These are phyloP conservation scores for Candida ascalaphidarum DNA, from an alignment of 805 yeast genomes.

Conservation along the genomic window DNA sequence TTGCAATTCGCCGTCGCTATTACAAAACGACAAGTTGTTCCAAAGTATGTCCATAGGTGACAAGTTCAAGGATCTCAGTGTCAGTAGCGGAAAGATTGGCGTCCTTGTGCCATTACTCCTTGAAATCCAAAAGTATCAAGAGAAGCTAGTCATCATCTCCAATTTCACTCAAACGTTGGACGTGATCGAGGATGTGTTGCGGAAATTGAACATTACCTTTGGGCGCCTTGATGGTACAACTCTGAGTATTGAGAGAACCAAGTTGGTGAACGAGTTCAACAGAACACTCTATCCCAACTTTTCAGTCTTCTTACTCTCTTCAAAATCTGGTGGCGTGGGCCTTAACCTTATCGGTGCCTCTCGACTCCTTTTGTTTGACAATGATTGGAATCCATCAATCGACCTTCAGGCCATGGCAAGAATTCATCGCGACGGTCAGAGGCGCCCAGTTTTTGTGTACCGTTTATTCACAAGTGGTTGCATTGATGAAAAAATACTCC, in stretches of 20 bases:
- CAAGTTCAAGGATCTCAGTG: no score
- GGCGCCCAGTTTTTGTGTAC: slow-evolving; percentile 67
- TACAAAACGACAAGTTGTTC: slow-evolving; percentile 42
- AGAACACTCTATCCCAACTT: slow-evolving; percentile 24
- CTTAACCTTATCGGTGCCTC: slow-evolving; percentile 87
- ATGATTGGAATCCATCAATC: slow-evolving; percentile 95
- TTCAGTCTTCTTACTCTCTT: slow-evolving; percentile 70
- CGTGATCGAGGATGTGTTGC: slow-evolving; percentile 51
- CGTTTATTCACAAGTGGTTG: slow-evolving; percentile 82
- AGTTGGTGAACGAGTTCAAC: slow-evolving; percentile 65
- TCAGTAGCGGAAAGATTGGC: slow-evolving; percentile 49
- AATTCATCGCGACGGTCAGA: slow-evolving; percentile 91
- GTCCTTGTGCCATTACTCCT: slow-evolving; percentile 49
- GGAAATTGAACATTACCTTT: slow-evolving; percentile 40
- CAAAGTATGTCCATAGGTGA: slow-evolving; percentile 4
- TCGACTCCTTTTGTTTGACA: slow-evolving; percentile 74
- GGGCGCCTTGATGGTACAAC: slow-evolving; percentile 81
- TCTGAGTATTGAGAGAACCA: slow-evolving; percentile 54
- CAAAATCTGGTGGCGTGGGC: slow-evolving; percentile 93
- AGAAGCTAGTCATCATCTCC: slow-evolving; percentile 80
- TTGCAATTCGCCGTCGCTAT: slow-evolving; percentile 72
- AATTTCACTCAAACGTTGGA: slow-evolving; percentile 86
- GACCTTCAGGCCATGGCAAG: slow-evolving; percentile 95
- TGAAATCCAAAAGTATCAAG: slow-evolving; percentile 37
- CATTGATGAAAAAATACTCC: slow-evolving; percentile 90